Evolutionary conservation across 2,329 filamentous ascomycete genomes (phyloP).

Genomic region (Colletotrichum sp.): DNA sequence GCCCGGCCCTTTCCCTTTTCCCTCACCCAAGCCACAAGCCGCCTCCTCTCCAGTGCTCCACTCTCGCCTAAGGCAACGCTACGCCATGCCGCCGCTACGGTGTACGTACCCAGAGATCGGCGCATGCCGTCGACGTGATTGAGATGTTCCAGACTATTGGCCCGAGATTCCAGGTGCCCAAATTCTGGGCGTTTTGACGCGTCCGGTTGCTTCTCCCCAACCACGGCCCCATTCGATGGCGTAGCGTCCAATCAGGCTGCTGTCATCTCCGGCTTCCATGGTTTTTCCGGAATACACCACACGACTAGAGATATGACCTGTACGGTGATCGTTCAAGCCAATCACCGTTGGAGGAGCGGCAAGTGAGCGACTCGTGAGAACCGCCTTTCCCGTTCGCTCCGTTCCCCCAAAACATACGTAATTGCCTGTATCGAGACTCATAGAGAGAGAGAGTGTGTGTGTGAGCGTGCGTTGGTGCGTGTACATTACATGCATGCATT

Average conservation of each 20-base stretch:
- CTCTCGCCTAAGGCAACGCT: conserved; percentile 5
- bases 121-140: conserved; percentile 10
- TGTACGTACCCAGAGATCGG: conserved; percentile 11
- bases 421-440: neutral
- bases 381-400: neutral
- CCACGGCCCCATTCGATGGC: neutral
- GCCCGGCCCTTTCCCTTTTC: conserved; percentile 33
- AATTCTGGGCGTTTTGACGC: neutral
- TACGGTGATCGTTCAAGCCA: neutral
- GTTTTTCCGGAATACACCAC: neutral
- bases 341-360: neutral
- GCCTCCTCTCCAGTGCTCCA: neutral
- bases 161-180: conserved; percentile 9
- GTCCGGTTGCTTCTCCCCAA: neutral
- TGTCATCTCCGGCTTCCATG: neutral
- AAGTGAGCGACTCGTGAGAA: neutral
- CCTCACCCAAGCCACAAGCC: conserved; percentile 1
- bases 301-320: neutral
- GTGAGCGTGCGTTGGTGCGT: neutral
- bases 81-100: neutral
- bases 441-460: neutral
- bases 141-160: conserved; percentile 13
- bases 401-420: neutral
- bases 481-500: conserved; percentile 6
- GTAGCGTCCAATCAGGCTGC: neutral